Conservation (phyloP, 352 stramenopile species). For the Globisporangium splendens region DNA sequence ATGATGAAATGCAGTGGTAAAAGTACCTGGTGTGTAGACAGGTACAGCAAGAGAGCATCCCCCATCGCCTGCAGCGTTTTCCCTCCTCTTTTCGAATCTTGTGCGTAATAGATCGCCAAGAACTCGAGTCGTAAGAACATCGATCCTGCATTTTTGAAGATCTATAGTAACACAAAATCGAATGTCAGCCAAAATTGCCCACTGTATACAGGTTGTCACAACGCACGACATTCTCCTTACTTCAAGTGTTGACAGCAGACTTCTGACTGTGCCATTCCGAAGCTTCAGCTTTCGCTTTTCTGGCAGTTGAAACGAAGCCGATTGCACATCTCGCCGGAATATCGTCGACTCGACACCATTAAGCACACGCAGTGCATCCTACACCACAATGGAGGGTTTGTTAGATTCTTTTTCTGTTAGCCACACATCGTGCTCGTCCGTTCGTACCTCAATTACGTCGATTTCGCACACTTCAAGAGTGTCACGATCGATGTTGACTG, state of each 20-base stretch:
- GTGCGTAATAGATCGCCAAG: conserved; percentile 54
- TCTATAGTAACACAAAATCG: conserved; percentile 17
- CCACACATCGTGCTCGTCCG: background rate
- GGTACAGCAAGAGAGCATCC: conserved; percentile 44
- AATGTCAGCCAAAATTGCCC: background rate
- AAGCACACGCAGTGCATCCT: conserved; percentile 59
- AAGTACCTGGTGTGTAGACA: conserved; percentile 48
- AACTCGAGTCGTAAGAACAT: conserved; percentile 59
- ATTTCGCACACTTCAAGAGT: conserved; percentile 47
- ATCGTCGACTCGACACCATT: conserved; percentile 64
- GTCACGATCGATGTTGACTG: conserved; percentile 1
- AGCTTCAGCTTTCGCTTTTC: conserved; percentile 38
- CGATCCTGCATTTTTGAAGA: conserved; percentile 51
- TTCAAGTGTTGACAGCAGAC: conserved; percentile 43
- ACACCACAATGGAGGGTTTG: background rate
- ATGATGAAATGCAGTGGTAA: background rate
- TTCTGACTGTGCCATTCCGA: conserved; percentile 29
- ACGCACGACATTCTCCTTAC: too few species aligned
- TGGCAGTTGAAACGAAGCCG: conserved; percentile 44
- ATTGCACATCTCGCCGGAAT: conserved; percentile 35
- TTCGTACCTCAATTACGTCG: conserved; percentile 53
- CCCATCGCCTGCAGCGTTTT: conserved; percentile 64
- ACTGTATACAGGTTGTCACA: too few species aligned
- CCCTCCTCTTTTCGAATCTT: conserved; percentile 55
- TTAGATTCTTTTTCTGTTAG: background rate